Percentiles rank a stretch among this genome's conserved stretches.
Evolutionary conservation across 2,329 filamentous ascomycete genomes (phyloP).

Genomic region (Microascus cirrosus): DNA sequence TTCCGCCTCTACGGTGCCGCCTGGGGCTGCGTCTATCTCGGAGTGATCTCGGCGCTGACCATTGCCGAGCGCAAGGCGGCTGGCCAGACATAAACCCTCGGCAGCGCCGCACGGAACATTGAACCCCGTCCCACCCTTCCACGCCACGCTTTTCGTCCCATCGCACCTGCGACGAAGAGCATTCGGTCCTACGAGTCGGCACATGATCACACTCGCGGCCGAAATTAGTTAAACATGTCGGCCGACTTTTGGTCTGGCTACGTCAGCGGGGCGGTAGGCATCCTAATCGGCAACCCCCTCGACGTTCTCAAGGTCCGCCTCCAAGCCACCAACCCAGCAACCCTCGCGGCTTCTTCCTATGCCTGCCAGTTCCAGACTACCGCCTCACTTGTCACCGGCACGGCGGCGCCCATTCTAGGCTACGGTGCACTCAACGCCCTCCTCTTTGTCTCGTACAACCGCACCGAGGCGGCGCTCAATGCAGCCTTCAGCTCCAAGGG

Average conservation of each 20-base stretch:
- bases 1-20: conserved; percentile 5
- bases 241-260: conserved; percentile 94
- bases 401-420: conserved; percentile 74
- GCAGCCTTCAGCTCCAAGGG: conserved; percentile 19
- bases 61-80: neutral
- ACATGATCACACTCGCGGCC: neutral
- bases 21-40: conserved; percentile 5
- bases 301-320: conserved; percentile 55
- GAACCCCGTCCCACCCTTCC: neutral
- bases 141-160: neutral
- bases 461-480: conserved; percentile 56
- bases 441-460: conserved; percentile 85
- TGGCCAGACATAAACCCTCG: neutral
- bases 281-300: conserved; percentile 80
- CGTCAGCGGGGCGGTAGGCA: conserved; percentile 73
- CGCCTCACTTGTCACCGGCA: conserved; percentile 44
- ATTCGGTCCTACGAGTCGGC: neutral
- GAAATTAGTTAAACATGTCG: conserved; percentile 43
- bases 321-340: conserved; percentile 42
- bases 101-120: neutral
- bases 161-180: neutral
- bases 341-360: conserved; percentile 12
- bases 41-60: conserved; percentile 2
- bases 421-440: conserved; percentile 88
- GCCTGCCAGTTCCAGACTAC: conserved; percentile 21